Evolutionary conservation across 2,329 filamentous ascomycete genomes (phyloP).

Genomic region (Pseudogymnoascus sp.): DNA sequence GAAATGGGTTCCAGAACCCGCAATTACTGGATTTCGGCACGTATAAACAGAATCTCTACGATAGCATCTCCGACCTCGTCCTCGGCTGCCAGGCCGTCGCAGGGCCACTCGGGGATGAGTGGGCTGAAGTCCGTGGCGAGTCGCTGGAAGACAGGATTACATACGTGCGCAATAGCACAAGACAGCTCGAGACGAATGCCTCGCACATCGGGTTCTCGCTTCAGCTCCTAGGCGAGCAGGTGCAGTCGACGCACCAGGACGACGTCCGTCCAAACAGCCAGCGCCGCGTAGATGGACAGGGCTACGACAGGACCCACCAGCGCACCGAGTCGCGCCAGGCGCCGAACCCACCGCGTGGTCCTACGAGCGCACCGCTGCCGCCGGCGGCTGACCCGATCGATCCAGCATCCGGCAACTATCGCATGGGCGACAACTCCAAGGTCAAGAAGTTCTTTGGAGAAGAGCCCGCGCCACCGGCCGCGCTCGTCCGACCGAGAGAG

Average conservation of each 20-base stretch:
- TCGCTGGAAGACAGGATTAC: slow-evolving; percentile 80
- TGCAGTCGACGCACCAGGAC: slow-evolving; percentile 48
- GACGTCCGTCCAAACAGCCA: slow-evolving; percentile 43
- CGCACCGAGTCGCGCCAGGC: slow-evolving; percentile 46
- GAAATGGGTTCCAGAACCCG: slow-evolving; percentile 71
- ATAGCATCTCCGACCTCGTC: slow-evolving; percentile 83
- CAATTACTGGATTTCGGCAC: slow-evolving; percentile 79
- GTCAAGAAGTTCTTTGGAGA: slow-evolving; percentile 60
- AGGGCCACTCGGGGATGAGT: slow-evolving; percentile 86
- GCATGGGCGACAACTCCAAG: slow-evolving; percentile 56
- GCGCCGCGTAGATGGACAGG: slow-evolving; percentile 49
- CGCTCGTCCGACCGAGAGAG: slow-evolving; percentile 25
- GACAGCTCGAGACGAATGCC: slow-evolving; percentile 77
- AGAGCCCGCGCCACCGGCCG: slow-evolving; percentile 39
- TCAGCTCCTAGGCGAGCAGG: slow-evolving; percentile 76
- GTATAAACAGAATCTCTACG: slow-evolving; percentile 90
- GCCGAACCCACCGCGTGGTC: slow-evolving; percentile 28
- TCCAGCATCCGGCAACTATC: slow-evolving; percentile 40
- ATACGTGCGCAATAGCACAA: slow-evolving; percentile 67
- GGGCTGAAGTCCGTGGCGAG: slow-evolving; percentile 85
- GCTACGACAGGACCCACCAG: slow-evolving; percentile 47
- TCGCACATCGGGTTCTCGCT: slow-evolving; percentile 83
- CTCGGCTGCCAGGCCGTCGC: slow-evolving; percentile 86
- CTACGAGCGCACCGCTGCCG: slow-evolving; percentile 20
- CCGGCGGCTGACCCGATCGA: slow-evolving; percentile 26